These are phyloP conservation scores for Paramecium tetraurelia DNA, from an alignment of 73 alveolate species.

Conservation along the genomic window DNA sequence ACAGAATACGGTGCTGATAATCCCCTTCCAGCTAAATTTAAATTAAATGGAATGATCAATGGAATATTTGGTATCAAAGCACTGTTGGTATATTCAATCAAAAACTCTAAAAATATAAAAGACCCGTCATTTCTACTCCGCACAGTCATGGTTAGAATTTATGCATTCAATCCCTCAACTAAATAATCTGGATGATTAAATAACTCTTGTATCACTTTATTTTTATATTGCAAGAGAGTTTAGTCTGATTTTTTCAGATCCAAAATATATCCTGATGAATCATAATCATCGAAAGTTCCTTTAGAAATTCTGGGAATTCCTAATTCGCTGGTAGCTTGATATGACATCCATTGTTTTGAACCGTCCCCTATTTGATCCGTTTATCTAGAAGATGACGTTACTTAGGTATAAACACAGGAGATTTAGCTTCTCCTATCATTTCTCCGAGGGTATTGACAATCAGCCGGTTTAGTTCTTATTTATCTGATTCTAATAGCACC, in stretches of 20 bases:
- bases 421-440: conserved; percentile 3
- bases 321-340: neutral
- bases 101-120: neutral
- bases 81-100: neutral
- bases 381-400: neutral
- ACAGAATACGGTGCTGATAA: neutral
- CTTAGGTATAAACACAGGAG: neutral
- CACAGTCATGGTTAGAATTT: neutral
- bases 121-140: conserved; percentile 42
- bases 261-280: conserved; percentile 25
- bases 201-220: neutral
- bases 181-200: conserved; percentile 1
- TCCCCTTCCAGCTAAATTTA: conserved; percentile 24
- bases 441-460: neutral
- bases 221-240: neutral
- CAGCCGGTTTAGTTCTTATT: neutral
- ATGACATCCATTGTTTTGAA: conserved; percentile 28
- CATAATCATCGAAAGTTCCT: conserved; percentile 9
- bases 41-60: neutral
- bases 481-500: conserved; percentile 35
- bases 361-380: conserved; percentile 6
- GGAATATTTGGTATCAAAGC: neutral
- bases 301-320: neutral
- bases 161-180: neutral
- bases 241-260: neutral